These are phyloP conservation scores for Diaporthe sp. DNA, from an alignment of 2,329 filamentous ascomycete genomes.

Conservation along the genomic window DNA sequence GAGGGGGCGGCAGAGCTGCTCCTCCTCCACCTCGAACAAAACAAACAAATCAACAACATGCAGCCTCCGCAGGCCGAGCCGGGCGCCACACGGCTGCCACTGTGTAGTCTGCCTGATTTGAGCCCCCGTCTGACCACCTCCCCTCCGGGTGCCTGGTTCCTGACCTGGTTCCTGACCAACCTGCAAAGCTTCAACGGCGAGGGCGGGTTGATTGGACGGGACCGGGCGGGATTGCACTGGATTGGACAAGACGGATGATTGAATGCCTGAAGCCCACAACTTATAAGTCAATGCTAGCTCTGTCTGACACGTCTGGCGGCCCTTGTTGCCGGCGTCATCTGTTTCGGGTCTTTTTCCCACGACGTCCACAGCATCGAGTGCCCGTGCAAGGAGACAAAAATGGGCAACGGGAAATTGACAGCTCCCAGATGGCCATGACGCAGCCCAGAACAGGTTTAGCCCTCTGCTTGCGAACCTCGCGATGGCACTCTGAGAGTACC, in stretches of 20 bases:
- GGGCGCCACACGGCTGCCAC: slow-evolving; percentile 17
- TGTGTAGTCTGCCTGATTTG: not conserved
- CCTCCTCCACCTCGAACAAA: not conserved
- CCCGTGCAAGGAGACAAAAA: not conserved
- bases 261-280: slow-evolving; percentile 4
- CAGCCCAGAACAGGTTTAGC: slow-evolving; percentile 2
- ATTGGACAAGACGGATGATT: not conserved
- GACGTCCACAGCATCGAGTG: not conserved
- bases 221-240: not conserved
- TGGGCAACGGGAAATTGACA: slow-evolving; percentile 28
- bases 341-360: slow-evolving; percentile 16
- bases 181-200: slow-evolving; percentile 21
- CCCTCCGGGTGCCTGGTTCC: slow-evolving; percentile 19
- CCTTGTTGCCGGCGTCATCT: not conserved
- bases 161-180: slow-evolving; percentile 22
- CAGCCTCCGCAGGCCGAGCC: not conserved
- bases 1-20: not conserved
- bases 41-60: not conserved
- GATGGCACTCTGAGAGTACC: slow-evolving; percentile 13
- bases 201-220: slow-evolving; percentile 1
- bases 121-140: slow-evolving; percentile 16
- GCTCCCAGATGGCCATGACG: not conserved
- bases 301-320: not conserved
- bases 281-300: slow-evolving; percentile 5
- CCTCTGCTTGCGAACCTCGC: not conserved